Percentiles rank a stretch among this genome's conserved stretches.
phyloP scores from a whole-genome alignment of 148 eudicot species.

The Dysphania ambrosioides region DNA sequence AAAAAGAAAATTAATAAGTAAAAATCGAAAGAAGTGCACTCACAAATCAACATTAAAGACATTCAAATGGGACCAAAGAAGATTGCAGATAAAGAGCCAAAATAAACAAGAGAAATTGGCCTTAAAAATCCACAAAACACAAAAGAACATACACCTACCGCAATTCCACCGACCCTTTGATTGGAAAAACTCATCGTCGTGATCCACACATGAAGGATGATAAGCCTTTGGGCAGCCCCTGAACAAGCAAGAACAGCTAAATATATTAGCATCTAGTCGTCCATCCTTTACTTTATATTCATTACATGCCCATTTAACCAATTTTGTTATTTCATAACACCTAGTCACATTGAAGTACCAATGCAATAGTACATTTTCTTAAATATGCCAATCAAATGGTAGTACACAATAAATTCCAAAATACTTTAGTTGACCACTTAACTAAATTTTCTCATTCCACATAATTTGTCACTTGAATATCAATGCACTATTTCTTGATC shows the following conservation, averaged over 20 bases:
- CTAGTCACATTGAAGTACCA: neutral
- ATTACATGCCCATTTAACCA: neutral
- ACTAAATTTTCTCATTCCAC: neutral
- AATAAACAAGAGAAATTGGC: neutral
- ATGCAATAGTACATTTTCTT: neutral
- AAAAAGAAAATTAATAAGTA: no score
- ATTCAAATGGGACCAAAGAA: neutral
- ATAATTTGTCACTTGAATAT: neutral
- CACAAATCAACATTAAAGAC: neutral
- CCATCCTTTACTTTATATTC: neutral
- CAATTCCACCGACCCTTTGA: constrained; percentile 90
- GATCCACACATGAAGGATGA: constrained; percentile 89
- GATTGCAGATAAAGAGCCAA: neutral
- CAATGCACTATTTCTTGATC: neutral
- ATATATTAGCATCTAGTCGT: neutral
- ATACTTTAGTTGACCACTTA: neutral
- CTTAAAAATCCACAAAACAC: neutral
- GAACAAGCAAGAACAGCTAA: constrained; percentile 26
- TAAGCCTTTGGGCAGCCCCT: constrained; percentile 95
- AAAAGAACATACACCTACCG: constrained; percentile 41
- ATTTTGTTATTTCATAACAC: neutral
- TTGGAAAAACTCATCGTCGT: constrained; percentile 75
- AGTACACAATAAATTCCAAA: no score
- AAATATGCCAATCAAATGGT: neutral
- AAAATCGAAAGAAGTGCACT: no score